Conservation (phyloP, 1,284 basidiomycete species). For the Cutaneotrichosporon sp. region DNA sequence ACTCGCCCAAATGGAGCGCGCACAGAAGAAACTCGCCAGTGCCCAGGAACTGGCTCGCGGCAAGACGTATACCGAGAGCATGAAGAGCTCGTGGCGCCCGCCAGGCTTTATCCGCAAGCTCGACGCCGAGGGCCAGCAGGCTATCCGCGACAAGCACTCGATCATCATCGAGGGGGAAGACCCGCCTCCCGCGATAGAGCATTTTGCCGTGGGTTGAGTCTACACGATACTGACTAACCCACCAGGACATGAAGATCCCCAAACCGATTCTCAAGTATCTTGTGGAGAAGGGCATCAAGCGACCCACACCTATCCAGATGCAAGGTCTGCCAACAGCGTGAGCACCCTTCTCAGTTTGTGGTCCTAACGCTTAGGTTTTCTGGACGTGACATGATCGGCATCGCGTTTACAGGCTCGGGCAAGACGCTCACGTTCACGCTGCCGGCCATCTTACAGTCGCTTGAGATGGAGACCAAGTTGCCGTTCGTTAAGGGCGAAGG, state of each 20-base stretch:
- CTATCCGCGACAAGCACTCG: constrained; percentile 80
- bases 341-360: constrained; percentile 34
- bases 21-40: constrained; percentile 77
- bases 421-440: constrained; percentile 88
- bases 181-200: constrained; percentile 84
- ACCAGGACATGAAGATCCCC: constrained; percentile 97
- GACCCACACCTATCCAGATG: constrained; percentile 92
- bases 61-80: constrained; percentile 78
- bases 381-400: constrained; percentile 91
- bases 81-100: constrained; percentile 85
- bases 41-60: constrained; percentile 90
- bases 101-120: constrained; percentile 75
- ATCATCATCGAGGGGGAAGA: constrained; percentile 88
- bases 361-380: constrained; percentile 62
- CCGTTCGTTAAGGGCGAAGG: constrained; percentile 90
- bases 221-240: constrained; percentile 5
- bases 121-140: constrained; percentile 63
- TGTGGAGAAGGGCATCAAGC: constrained; percentile 73
- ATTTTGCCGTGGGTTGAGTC: constrained; percentile 64
- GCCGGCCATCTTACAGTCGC: constrained; percentile 88
- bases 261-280: constrained; percentile 74
- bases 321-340: constrained; percentile 94
- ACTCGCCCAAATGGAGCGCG: constrained; percentile 81
- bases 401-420: constrained; percentile 87
- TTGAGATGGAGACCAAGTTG: constrained; percentile 86